Evolutionary conservation across 441 rosid species (phyloP), one percentile per base, ranked within the genome.

Genomic region (Hura crepitans): DNA sequence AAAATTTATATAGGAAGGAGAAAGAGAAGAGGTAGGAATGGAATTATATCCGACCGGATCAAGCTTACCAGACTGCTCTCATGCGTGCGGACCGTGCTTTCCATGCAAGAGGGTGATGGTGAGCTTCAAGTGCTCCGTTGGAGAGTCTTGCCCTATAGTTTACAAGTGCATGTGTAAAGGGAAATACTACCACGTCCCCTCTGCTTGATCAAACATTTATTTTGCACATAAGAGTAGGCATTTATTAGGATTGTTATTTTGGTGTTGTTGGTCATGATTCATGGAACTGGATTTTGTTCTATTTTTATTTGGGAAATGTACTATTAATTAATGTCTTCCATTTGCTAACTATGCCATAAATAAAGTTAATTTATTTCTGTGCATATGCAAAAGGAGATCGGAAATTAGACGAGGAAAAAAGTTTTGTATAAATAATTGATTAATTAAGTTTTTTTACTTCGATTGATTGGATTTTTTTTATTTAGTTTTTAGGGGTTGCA

Each of bases 91-190:
- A 18, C 87, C 95, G 0, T 92, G 97, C 79, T 80, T 79, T 27
- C 96, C 97, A 15, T 92, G 96, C 73, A 83, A 85, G 74, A 87
- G 90, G 65, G 96, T 90, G 75, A 87, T 88, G 87, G 88, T 92
- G 60, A 90, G 94, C 89, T 88, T 86, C 74, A 92, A 85, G 65
- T 90, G 97, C 72, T 79, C 96, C 65, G 54, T 87, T 37, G 89
- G 92, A 22, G 94, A 92, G 83, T 81, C 97, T 15, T 92, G 97
- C 74, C 97, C 96, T 17, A 82, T 92, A 82, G 88, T 90, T 72
- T 90, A 92, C 81, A 88, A 82, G 77, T 92, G 97, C 90, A 85
- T 85, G 91, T 92, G 97, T 71, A 80, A 86, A 66, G 83, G 85
- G 68, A 88, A 87, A 82, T 89, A 79, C 82, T 88, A 85, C 83